A percentile compares a stretch with the other conserved stretches of the same genome.
Evolutionary conservation across 2,329 filamentous ascomycete genomes (phyloP).

Genomic region (Scedosporium boydii): DNA sequence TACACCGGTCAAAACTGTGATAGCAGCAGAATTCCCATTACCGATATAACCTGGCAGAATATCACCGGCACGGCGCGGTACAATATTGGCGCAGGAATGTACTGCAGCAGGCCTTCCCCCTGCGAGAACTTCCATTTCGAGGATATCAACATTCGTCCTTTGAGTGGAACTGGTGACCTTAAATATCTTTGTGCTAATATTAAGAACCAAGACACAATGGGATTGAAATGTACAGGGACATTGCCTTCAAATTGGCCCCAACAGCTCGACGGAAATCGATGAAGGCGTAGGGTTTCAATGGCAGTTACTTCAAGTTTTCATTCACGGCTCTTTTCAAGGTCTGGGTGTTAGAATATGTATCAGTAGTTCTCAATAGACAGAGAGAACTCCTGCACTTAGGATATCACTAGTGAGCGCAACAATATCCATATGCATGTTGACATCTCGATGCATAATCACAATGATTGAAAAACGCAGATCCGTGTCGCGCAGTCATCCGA

Average conservation of each 20-base stretch:
- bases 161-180: not conserved
- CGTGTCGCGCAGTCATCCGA: no score
- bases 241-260: constrained; percentile 2
- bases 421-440: no score
- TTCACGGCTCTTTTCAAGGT: no score
- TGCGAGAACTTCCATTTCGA: constrained; percentile 2
- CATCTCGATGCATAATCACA: no score
- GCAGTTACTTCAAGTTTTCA: no score
- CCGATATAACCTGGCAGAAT: constrained; percentile 16
- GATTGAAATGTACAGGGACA: constrained; percentile 2
- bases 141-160: constrained; percentile 1
- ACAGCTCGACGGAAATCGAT: not conserved
- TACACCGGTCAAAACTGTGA: constrained; percentile 23
- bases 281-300: not conserved
- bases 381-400: no score
- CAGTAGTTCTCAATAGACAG: no score
- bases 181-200: constrained; percentile 3
- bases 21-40: constrained; percentile 21
- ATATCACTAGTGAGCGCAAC: no score
- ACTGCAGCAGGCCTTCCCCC: constrained; percentile 1
- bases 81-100: constrained; percentile 6
- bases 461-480: no score
- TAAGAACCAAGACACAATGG: constrained; percentile 2
- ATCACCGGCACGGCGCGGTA: constrained; percentile 19
- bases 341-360: no score